phyloP scores from a whole-genome alignment of 2,329 filamentous ascomycete genomes.

The Dothistroma pini region DNA sequence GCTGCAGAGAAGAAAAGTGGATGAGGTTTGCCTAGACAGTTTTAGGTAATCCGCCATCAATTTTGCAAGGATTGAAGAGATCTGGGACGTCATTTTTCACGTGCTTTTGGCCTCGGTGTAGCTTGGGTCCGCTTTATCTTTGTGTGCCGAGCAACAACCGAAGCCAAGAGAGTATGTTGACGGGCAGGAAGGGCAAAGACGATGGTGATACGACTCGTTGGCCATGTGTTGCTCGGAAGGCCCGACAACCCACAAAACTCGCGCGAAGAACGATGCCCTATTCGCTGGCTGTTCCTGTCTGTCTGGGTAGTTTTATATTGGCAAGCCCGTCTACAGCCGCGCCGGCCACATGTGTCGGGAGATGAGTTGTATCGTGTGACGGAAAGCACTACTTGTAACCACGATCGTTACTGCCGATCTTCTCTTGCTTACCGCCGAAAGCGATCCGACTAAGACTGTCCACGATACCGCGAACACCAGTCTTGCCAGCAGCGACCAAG shows the following conservation, averaged over 20 bases:
- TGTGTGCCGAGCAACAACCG: neutral
- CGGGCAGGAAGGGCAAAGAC: neutral
- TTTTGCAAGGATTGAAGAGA: neutral
- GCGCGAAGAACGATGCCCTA: neutral
- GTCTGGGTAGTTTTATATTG: neutral
- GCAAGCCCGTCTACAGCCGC: neutral
- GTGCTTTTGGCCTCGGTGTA: neutral
- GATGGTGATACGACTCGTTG: neutral
- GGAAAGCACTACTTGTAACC: conserved; percentile 7
- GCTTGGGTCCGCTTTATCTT: neutral
- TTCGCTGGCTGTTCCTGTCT: neutral
- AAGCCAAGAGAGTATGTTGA: neutral
- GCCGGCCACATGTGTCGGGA: neutral
- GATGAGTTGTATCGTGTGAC: neutral
- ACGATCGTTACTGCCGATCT: conserved; percentile 30
- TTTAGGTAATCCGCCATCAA: neutral
- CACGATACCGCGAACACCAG: conserved; percentile 40
- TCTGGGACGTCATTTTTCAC: neutral
- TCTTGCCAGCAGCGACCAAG: conserved; percentile 50
- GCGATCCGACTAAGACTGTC: conserved; percentile 51
- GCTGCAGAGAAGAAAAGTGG: neutral
- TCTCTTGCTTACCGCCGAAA: conserved; percentile 42
- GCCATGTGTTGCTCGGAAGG: neutral
- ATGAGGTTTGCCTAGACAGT: neutral
- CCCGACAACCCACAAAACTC: neutral